phyloP scores from a whole-genome alignment of 371 early-diverging fungal species.

The Smittium mucronatum region DNA sequence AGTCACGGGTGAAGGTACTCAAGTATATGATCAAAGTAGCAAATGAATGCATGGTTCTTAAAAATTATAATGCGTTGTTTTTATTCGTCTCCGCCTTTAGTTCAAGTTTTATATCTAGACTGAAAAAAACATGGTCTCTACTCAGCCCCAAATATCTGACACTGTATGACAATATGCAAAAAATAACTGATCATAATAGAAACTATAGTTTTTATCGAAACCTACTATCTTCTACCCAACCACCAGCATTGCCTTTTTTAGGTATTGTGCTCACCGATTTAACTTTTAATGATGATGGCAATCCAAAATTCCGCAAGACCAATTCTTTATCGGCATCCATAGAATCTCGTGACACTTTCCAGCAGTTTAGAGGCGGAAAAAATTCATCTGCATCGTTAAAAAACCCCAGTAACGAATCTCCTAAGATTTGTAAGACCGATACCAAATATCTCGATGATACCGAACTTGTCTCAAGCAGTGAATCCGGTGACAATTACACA shows the following conservation, averaged over 20 bases:
- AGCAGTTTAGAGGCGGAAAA: neutral
- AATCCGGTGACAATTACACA: neutral
- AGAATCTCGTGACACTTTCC: neutral
- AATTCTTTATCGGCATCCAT: constrained; percentile 9
- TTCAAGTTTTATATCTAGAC: constrained; percentile 73
- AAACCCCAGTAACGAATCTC: neutral
- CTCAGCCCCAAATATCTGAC: constrained; percentile 33
- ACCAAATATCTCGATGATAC: neutral
- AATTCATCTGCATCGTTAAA: neutral
- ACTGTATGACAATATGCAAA: constrained; percentile 43
- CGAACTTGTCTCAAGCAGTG: neutral
- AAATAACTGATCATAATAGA: constrained; percentile 61
- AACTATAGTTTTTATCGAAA: constrained; percentile 81
- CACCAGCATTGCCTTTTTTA: constrained; percentile 87
- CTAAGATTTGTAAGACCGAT: neutral
- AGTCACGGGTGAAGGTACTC: constrained; percentile 55
- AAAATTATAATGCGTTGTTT: constrained; percentile 89
- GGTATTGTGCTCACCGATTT: constrained; percentile 82
- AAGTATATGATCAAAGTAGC: constrained; percentile 77
- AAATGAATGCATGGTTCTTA: constrained; percentile 60
- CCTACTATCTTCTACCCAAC: constrained; percentile 66
- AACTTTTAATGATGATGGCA: constrained; percentile 88
- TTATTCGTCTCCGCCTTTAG: constrained; percentile 80
- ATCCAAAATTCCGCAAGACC: constrained; percentile 55
- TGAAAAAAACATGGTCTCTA: constrained; percentile 77